A percentile compares a stretch with the other conserved stretches of the same genome.
Conservation (phyloP, 495 filamentous ascomycete species). For the Talaromyces liani region DNA sequence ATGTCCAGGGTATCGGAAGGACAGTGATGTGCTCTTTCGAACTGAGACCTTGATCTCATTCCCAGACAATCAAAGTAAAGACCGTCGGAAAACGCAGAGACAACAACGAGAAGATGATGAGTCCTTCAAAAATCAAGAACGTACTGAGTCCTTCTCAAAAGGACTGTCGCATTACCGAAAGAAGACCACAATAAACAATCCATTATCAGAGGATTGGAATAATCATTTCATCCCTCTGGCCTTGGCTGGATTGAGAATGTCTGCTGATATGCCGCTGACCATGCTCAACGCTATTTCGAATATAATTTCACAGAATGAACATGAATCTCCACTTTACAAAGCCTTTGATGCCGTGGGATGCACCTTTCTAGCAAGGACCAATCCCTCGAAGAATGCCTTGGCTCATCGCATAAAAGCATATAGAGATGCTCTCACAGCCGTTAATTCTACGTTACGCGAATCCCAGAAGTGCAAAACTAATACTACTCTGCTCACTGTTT, state of each 20-base stretch:
- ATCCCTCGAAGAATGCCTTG: neutral
- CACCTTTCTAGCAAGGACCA: neutral
- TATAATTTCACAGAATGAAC: neutral
- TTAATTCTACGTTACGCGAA: neutral
- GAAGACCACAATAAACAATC: neutral
- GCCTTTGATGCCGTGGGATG: conserved; percentile 1
- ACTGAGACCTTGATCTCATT: neutral
- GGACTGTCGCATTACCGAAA: neutral
- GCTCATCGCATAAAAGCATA: neutral
- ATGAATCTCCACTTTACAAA: neutral
- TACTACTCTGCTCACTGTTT: neutral
- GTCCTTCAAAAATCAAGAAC: neutral
- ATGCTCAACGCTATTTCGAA: neutral
- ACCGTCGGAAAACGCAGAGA: neutral
- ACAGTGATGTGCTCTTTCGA: conserved; percentile 1
- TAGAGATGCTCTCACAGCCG: neutral
- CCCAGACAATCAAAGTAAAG: neutral
- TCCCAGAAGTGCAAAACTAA: neutral
- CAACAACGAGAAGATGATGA: neutral
- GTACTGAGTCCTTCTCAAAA: neutral
- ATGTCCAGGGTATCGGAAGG: neutral
- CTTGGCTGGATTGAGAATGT: neutral
- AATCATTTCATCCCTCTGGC: neutral
- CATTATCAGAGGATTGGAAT: neutral
- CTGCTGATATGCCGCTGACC: neutral